Percentiles rank a stretch among this genome's conserved stretches.
phyloP scores from a whole-genome alignment of 208 protist species.

The Herpetomonas samuelpessoai region DNA sequence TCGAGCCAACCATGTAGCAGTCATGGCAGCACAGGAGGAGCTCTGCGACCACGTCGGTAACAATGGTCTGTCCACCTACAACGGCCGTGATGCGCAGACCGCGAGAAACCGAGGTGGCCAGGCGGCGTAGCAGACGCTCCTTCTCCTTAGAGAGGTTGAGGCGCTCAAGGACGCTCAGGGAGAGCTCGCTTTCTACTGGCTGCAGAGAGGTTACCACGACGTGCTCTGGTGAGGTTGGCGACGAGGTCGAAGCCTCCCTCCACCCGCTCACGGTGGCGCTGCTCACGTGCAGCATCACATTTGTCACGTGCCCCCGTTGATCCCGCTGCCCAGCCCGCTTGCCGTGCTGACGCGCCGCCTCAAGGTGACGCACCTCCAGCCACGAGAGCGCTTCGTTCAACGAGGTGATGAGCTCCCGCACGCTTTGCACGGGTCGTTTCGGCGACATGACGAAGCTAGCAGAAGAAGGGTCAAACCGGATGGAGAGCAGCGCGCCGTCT shows the following conservation, averaged over 20 bases:
- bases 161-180: slow-evolving; percentile 20
- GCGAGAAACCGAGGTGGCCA: slow-evolving; percentile 13
- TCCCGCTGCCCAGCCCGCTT: no score
- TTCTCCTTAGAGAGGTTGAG: slow-evolving; percentile 23
- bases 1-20: slow-evolving; percentile 8
- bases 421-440: neutral
- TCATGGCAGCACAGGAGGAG: slow-evolving; percentile 30
- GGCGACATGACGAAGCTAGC: neutral
- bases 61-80: slow-evolving; percentile 12
- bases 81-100: slow-evolving; percentile 24
- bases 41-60: slow-evolving; percentile 34
- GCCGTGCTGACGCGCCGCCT: neutral
- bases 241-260: neutral
- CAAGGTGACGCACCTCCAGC: neutral
- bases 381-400: slow-evolving; percentile 12
- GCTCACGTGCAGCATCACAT: neutral
- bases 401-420: neutral
- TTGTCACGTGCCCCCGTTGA: neutral
- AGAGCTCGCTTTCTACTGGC: slow-evolving; percentile 16
- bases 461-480: neutral
- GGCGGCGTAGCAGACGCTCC: slow-evolving; percentile 29
- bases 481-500: slow-evolving; percentile 3
- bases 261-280: slow-evolving; percentile 5
- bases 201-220: slow-evolving; percentile 7
- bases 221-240: no score